phyloP scores from a whole-genome alignment of 805 yeast genomes.

The Blastobotrys mokoenaii region DNA sequence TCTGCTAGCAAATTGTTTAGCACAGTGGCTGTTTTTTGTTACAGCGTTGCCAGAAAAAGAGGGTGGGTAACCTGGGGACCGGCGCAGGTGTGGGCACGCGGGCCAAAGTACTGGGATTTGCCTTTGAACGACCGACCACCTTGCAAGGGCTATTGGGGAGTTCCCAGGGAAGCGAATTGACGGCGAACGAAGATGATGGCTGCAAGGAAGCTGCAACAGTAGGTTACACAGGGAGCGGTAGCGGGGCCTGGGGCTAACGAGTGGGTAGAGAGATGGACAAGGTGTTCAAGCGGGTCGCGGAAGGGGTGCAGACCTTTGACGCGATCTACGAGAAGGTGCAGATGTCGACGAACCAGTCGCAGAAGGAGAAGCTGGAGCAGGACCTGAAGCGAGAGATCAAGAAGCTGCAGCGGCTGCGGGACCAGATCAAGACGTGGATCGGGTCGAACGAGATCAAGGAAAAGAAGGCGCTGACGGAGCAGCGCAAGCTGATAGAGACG shows the following conservation, averaged over 20 bases:
- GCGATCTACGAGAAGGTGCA: slow-evolving; percentile 78
- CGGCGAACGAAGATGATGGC: slow-evolving; percentile 30
- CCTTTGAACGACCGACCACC: too few species aligned
- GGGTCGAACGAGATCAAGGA: slow-evolving; percentile 88
- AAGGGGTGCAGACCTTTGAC: slow-evolving; percentile 83
- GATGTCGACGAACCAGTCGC: slow-evolving; percentile 72
- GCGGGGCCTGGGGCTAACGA: background rate
- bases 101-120: too few species aligned
- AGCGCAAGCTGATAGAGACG: slow-evolving; percentile 51
- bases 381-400: slow-evolving; percentile 93
- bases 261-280: slow-evolving; percentile 68
- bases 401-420: slow-evolving; percentile 86
- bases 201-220: slow-evolving; percentile 44
- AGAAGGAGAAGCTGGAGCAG: slow-evolving; percentile 81
- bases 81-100: too few species aligned
- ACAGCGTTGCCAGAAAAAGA: too few species aligned
- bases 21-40: too few species aligned
- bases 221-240: slow-evolving; percentile 20
- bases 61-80: too few species aligned
- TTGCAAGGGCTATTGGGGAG: too few species aligned
- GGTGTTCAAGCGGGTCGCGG: slow-evolving; percentile 83
- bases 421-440: slow-evolving; percentile 92
- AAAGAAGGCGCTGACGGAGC: slow-evolving; percentile 71
- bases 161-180: too few species aligned
- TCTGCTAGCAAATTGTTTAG: too few species aligned